Percentiles rank a stretch among this genome's conserved stretches.
Conservation (phyloP, 306 rosid genomes). For the Sophora flavescens region DNA sequence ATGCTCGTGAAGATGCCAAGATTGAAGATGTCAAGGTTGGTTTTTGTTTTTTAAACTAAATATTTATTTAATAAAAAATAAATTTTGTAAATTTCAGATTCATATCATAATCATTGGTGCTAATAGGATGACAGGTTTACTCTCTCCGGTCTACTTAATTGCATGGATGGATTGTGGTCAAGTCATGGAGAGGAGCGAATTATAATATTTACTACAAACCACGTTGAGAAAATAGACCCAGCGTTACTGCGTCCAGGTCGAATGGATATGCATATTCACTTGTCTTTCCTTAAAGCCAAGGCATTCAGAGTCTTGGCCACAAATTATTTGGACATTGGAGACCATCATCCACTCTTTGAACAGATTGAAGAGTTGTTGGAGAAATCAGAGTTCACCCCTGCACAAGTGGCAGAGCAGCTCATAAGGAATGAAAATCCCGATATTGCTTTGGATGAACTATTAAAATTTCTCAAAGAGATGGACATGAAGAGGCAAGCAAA, state of each 20-base stretch:
- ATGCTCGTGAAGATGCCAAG: not conserved
- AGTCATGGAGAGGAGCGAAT: conserved; percentile 62
- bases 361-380: conserved; percentile 42
- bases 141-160: conserved; percentile 48
- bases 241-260: conserved; percentile 58
- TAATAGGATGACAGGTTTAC: conserved; percentile 30
- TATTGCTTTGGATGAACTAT: conserved; percentile 42
- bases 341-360: not conserved
- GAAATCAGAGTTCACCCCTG: conserved; percentile 50
- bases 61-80: too few relatives aligned
- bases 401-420: conserved; percentile 55
- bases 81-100: not conserved
- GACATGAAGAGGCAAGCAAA: not conserved
- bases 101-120: too few relatives aligned
- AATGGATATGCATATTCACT: conserved; percentile 58
- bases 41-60: not conserved
- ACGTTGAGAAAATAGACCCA: conserved; percentile 51
- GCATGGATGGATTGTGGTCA: conserved; percentile 60
- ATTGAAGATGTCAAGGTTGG: not conserved
- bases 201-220: conserved; percentile 60
- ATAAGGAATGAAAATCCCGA: conserved; percentile 57
- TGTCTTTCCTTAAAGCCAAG: conserved; percentile 49
- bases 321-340: conserved; percentile 46
- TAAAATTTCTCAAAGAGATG: conserved; percentile 47
- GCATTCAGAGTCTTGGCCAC: conserved; percentile 49